Evolutionary conservation across 1,139 yeast species (phyloP).

Genomic region (Taphrina populina): DNA sequence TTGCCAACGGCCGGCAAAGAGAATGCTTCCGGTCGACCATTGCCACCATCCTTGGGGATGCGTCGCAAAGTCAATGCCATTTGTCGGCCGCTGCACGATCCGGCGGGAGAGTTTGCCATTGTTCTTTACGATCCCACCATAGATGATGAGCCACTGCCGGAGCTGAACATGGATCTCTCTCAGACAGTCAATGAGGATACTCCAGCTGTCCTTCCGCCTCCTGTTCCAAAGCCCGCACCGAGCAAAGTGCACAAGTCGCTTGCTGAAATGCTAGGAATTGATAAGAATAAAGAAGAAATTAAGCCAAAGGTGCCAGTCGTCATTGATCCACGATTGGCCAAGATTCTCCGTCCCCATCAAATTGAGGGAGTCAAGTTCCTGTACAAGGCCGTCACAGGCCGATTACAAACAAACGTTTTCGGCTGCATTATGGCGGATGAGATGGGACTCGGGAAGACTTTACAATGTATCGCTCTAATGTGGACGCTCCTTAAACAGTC

Average conservation of each 20-base stretch:
- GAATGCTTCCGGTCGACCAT: conserved; percentile 24
- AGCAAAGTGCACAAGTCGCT: conserved; percentile 57
- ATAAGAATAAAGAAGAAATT: conserved; percentile 53
- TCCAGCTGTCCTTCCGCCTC: conserved; percentile 7
- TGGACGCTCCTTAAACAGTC: conserved; percentile 92
- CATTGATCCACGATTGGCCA: conserved; percentile 83
- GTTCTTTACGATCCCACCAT: conserved; percentile 94
- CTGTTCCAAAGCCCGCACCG: conserved; percentile 1
- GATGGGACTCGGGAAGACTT: conserved; percentile 96
- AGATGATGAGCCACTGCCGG: conserved; percentile 48
- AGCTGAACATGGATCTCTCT: conserved; percentile 20
- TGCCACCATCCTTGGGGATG: conserved; percentile 79
- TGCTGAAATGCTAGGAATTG: conserved; percentile 78
- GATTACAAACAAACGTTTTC: conserved; percentile 78
- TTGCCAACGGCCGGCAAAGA: conserved; percentile 24
- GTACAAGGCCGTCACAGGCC: conserved; percentile 86
- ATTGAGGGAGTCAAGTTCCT: conserved; percentile 91
- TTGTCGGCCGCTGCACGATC: conserved; percentile 91
- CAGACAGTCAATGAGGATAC: conserved; percentile 26
- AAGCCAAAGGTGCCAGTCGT: conserved; percentile 91
- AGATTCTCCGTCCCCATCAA: conserved; percentile 90
- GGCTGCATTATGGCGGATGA: conserved; percentile 99
- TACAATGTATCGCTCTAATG: conserved; percentile 87
- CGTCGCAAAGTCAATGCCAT: conserved; percentile 65
- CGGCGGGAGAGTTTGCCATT: conserved; percentile 87